Evolutionary conservation across 2,329 filamentous ascomycete genomes (phyloP).

Genomic region (Pezicula neosporulosa): DNA sequence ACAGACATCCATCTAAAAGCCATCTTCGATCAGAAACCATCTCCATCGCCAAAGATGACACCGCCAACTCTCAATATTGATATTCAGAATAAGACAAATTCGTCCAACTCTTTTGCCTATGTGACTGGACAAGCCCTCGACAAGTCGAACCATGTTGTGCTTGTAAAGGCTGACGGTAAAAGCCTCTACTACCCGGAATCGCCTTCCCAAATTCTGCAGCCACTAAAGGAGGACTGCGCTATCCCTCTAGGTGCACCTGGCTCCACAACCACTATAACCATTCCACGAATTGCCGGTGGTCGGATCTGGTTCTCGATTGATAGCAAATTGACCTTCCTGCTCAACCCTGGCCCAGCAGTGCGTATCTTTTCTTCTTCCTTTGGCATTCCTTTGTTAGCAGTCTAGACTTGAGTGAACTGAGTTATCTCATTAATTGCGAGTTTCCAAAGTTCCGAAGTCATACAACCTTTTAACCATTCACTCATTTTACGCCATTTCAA

Average conservation of each 20-base stretch:
- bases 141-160: slow-evolving; percentile 55
- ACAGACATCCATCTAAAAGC: not conserved
- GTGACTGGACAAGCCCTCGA: slow-evolving; percentile 64
- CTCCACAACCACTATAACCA: slow-evolving; percentile 53
- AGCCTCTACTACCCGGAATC: slow-evolving; percentile 62
- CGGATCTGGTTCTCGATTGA: slow-evolving; percentile 69
- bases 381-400: too few species aligned
- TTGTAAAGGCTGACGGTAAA: slow-evolving; percentile 63
- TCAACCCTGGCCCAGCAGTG: slow-evolving; percentile 61
- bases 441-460: too few species aligned
- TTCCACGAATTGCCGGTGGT: slow-evolving; percentile 68
- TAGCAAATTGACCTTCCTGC: slow-evolving; percentile 57
- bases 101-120: slow-evolving; percentile 60
- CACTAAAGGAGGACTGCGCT: slow-evolving; percentile 54
- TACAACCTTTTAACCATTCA: too few species aligned
- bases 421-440: too few species aligned
- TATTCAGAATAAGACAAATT: slow-evolving; percentile 62
- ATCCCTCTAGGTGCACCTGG: slow-evolving; percentile 65
- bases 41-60: not conserved
- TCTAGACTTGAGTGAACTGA: too few species aligned
- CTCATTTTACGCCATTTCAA: too few species aligned
- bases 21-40: not conserved
- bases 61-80: slow-evolving; percentile 52
- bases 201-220: slow-evolving; percentile 45
- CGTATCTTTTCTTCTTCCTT: too few species aligned